Percentiles rank a stretch among this genome's conserved stretches.
Evolutionary conservation across 331 rosid species (phyloP).

Genomic region (Pyracantha coccinea): DNA sequence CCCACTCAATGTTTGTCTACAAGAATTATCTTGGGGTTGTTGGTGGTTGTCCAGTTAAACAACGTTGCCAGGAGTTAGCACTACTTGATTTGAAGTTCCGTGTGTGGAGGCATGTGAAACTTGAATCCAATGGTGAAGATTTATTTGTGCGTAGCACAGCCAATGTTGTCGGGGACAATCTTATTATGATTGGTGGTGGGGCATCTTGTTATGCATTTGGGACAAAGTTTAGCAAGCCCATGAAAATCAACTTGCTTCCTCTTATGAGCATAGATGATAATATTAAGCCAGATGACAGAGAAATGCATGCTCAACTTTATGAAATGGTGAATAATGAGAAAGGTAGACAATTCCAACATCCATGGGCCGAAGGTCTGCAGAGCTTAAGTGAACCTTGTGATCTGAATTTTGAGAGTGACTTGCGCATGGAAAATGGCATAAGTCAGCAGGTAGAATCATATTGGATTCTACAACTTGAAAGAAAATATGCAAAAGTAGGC

Average conservation of each 20-base stretch:
- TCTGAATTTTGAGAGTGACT: conserved; percentile 19
- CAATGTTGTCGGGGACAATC: conserved; percentile 55
- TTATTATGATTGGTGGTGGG: conserved; percentile 83
- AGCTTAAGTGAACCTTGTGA: conserved; percentile 29
- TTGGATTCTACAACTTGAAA: conserved; percentile 62
- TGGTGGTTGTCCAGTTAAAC: conserved; percentile 90
- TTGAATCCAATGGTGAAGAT: conserved; percentile 52
- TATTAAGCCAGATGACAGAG: conserved; percentile 17
- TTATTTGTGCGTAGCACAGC: conserved; percentile 87
- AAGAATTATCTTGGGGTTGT: conserved; percentile 65
- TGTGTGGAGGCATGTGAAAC: conserved; percentile 65
- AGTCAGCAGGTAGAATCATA: conserved; percentile 23
- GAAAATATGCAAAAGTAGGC: conserved; percentile 64
- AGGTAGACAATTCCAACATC: conserved; percentile 16
- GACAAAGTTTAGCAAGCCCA: conserved; percentile 86
- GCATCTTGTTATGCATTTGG: conserved; percentile 97
- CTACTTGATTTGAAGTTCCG: conserved; percentile 58
- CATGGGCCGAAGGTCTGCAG: conserved; percentile 15
- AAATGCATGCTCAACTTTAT: conserved; percentile 11
- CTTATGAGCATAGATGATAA: conserved; percentile 26
- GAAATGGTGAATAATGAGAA: conserved; percentile 22
- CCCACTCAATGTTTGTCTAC: conserved; percentile 79
- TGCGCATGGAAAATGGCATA: conserved; percentile 17
- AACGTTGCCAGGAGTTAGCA: conserved; percentile 63
- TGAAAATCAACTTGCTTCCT: conserved; percentile 53